A percentile compares a stretch with the other conserved stretches of the same genome.
Conservation (phyloP, 2,329 filamentous ascomycete genomes). For the Raffaelea deltoideospora region DNA sequence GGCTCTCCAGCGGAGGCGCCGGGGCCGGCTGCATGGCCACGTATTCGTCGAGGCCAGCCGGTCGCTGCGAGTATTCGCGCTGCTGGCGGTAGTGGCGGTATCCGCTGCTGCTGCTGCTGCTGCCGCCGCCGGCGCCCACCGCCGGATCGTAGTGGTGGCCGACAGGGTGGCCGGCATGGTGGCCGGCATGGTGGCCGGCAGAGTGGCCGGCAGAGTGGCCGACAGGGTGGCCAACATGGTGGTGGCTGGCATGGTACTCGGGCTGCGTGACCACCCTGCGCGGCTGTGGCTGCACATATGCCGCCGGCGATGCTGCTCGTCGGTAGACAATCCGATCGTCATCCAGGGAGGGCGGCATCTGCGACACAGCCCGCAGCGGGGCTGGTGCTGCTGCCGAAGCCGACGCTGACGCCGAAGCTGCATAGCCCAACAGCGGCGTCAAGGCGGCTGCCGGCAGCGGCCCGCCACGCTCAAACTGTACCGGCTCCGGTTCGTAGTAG, state of each 20-base stretch:
- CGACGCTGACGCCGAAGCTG: background rate
- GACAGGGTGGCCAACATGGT: slow-evolving; percentile 25
- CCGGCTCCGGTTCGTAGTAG: slow-evolving; percentile 12
- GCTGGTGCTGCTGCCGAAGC: background rate
- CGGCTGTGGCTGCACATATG: slow-evolving; percentile 19
- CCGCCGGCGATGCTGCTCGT: slow-evolving; percentile 31
- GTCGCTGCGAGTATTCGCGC: slow-evolving; percentile 41
- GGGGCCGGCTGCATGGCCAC: slow-evolving; percentile 14
- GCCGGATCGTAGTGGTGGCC: no score
- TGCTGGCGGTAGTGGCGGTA: no score
- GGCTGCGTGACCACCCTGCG: slow-evolving; percentile 48
- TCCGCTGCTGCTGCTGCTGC: no score
- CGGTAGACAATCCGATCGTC: slow-evolving; percentile 36
- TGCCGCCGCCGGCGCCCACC: no score
- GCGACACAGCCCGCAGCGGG: slow-evolving; percentile 30
- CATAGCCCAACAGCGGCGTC: background rate
- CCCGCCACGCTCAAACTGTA: slow-evolving; percentile 53
- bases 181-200: no score
- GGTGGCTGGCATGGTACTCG: slow-evolving; percentile 28
- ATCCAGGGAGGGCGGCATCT: slow-evolving; percentile 32
- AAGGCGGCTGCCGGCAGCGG: slow-evolving; percentile 2
- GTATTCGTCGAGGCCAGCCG: slow-evolving; percentile 14
- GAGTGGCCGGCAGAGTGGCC: no score
- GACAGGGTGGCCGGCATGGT: no score
- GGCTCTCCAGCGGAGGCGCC: slow-evolving; percentile 9